phyloP scores from a whole-genome alignment of 2,329 filamentous ascomycete species.

The Clarireedia sp. region DNA sequence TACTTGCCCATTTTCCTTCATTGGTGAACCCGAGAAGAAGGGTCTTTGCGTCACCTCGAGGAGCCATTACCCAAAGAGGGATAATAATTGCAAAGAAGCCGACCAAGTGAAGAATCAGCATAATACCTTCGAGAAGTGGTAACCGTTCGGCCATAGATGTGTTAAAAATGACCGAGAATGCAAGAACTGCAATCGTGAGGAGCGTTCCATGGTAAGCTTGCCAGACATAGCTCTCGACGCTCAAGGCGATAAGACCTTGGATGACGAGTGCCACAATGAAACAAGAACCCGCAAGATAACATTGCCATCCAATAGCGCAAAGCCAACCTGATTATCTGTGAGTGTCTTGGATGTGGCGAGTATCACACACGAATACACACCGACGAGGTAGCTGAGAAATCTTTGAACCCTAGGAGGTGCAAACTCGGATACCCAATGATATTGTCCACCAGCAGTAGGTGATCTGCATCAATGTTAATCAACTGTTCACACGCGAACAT shows the following conservation, averaged over 20 bases:
- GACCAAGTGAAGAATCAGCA: conserved; percentile 38
- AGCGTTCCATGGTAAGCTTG: conserved; percentile 36
- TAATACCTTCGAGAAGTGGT: conserved; percentile 35
- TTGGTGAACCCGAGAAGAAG: conserved; percentile 30
- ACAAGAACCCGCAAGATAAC: conserved; percentile 31
- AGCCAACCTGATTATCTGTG: conserved; percentile 33
- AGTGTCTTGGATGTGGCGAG: neutral
- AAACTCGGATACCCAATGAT: conserved; percentile 49
- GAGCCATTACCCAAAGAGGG: conserved; percentile 30
- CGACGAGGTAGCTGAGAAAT: conserved; percentile 45
- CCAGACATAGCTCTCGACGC: conserved; percentile 30
- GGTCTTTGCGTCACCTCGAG: conserved; percentile 12
- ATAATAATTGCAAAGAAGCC: conserved; percentile 38
- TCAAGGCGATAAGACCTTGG: conserved; percentile 33
- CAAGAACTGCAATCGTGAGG: conserved; percentile 35
- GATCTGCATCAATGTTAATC: conserved; percentile 28
- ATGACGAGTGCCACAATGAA: conserved; percentile 38
- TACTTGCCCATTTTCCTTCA: conserved; percentile 27
- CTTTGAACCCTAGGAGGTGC: conserved; percentile 40
- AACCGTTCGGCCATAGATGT: conserved; percentile 32
- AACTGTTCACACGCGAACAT: neutral
- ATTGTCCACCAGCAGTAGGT: conserved; percentile 49
- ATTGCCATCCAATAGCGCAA: conserved; percentile 39
- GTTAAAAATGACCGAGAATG: conserved; percentile 37
- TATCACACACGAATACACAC: conserved; percentile 20